phyloP scores from a whole-genome alignment of 2,329 filamentous ascomycete genomes.

The Verticillium alfalfae region DNA sequence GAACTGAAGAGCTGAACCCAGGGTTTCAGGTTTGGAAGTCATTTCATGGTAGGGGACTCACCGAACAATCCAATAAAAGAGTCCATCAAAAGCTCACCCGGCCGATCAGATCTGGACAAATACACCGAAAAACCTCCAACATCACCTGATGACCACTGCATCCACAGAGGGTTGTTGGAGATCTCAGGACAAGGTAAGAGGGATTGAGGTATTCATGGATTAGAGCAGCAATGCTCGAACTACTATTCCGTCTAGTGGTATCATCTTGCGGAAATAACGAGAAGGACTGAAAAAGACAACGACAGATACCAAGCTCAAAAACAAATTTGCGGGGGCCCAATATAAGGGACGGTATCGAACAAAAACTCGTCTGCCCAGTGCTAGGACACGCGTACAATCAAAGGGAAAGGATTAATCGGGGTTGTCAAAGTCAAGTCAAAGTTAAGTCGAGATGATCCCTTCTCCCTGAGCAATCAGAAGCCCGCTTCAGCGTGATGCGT shows the following conservation, averaged over 20 bases:
- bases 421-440: not conserved
- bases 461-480: not conserved
- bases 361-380: not conserved
- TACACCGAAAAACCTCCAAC: not conserved
- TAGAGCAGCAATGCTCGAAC: not conserved
- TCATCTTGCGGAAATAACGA: constrained; percentile 1
- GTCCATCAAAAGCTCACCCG: not conserved
- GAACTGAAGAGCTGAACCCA: no score
- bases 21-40: no score
- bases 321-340: not conserved
- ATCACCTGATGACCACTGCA: not conserved
- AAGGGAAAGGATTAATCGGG: not conserved
- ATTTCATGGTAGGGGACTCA: no score
- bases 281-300: not conserved
- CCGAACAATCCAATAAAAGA: no score
- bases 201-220: not conserved
- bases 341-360: not conserved
- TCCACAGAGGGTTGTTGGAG: not conserved
- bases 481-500: not conserved
- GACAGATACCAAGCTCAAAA: not conserved
- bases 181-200: not conserved
- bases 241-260: constrained; percentile 3
- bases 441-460: not conserved
- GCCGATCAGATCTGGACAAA: not conserved
- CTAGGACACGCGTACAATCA: not conserved